These are phyloP conservation scores for Helianthus tuberosus DNA, from an alignment of 129 eudicot species.

Conservation along the genomic window DNA sequence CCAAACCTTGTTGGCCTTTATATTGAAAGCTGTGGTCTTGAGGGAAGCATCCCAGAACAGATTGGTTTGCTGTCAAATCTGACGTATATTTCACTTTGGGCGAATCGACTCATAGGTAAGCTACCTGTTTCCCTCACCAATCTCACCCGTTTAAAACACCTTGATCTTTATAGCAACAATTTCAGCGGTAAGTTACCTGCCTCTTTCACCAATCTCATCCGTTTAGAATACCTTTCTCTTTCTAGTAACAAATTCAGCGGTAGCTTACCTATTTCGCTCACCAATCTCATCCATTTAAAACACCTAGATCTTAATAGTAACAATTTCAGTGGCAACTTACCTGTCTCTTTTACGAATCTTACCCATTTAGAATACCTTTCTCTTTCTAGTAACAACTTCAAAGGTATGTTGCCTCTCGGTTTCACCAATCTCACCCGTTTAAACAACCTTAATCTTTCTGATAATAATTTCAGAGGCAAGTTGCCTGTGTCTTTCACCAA, in stretches of 20 bases:
- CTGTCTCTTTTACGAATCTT: too few species aligned
- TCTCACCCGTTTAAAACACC: background rate
- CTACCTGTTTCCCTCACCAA: constrained; percentile 6
- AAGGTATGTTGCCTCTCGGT: background rate
- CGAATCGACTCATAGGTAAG: background rate
- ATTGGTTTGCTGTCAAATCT: constrained; percentile 13
- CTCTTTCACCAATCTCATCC: background rate
- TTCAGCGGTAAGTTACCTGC: constrained; percentile 4
- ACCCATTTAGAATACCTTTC: background rate
- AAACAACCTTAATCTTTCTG: background rate
- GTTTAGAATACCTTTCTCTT: background rate
- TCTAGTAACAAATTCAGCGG: background rate
- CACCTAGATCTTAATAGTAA: background rate
- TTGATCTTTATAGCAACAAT: constrained; percentile 1
- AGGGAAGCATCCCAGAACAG: constrained; percentile 12
- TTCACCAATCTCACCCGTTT: background rate
- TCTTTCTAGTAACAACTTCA: background rate
- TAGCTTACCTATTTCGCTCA: background rate
- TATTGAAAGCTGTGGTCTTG: background rate
- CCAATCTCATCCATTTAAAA: background rate
- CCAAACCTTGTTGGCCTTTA: background rate
- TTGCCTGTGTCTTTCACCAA: background rate
- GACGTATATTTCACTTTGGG: background rate
- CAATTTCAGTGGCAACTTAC: too few species aligned
- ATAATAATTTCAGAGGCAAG: background rate